Evolutionary conservation across 2,329 filamentous ascomycete genomes (phyloP).

Genomic region (Ceratocystis diversiconidia): DNA sequence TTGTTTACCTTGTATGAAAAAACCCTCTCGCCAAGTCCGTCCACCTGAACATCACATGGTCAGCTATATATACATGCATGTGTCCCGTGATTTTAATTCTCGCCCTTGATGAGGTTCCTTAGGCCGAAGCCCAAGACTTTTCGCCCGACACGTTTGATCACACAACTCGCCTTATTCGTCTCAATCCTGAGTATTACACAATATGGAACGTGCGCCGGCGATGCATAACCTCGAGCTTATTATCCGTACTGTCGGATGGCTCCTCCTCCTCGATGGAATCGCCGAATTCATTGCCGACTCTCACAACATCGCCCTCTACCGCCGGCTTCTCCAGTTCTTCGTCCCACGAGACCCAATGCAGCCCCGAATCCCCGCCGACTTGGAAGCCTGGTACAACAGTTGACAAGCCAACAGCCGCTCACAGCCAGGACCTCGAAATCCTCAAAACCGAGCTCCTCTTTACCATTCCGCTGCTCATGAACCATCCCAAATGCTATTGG

Average conservation of each 20-base stretch:
- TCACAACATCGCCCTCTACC: conserved; percentile 47
- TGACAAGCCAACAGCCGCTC: conserved; percentile 24
- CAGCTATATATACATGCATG: not conserved
- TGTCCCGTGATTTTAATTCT: conserved; percentile 8
- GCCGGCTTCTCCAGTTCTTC: conserved; percentile 43
- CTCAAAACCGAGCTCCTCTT: conserved; percentile 66
- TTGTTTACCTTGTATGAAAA: not conserved
- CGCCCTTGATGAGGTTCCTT: not conserved
- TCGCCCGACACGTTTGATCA: conserved; percentile 46
- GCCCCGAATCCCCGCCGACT: conserved; percentile 33
- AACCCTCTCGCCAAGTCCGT: not conserved
- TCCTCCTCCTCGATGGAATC: conserved; percentile 41
- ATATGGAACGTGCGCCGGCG: conserved; percentile 79
- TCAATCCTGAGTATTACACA: conserved; percentile 82
- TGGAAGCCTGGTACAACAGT: conserved; percentile 43
- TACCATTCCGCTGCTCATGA: conserved; percentile 66
- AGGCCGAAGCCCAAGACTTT: conserved; percentile 33
- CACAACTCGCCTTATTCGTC: conserved; percentile 56
- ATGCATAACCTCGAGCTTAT: conserved; percentile 46
- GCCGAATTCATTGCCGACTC: conserved; percentile 39
- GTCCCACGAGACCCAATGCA: conserved; percentile 37
- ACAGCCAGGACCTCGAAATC: conserved; percentile 30
- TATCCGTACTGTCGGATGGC: conserved; percentile 38
- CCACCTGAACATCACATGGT: not conserved
- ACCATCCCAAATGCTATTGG: conserved; percentile 97